Evolutionary conservation across 495 filamentous ascomycete genomes (phyloP).

Genomic region (Friedmanniomyces endolithicus): DNA sequence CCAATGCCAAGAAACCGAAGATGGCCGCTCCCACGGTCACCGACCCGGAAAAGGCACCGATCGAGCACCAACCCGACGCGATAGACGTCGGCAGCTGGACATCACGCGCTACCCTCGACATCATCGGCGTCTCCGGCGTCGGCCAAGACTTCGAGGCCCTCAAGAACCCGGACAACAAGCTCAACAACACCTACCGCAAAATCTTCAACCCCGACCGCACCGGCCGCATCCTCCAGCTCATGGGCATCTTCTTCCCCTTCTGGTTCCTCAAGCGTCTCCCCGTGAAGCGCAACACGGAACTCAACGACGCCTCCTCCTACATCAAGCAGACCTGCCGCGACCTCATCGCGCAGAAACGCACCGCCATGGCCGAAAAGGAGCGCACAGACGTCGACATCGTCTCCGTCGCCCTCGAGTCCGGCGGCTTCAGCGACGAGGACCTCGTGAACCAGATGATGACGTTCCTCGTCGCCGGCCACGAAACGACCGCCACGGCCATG

Average conservation of each 20-base stretch:
- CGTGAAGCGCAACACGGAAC: conserved; percentile 50
- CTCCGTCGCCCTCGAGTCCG: conserved; percentile 65
- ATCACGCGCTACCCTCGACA: conserved; percentile 64
- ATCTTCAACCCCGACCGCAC: conserved; percentile 39
- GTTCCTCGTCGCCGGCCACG: conserved; percentile 84
- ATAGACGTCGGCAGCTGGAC: conserved; percentile 61
- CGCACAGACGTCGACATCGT: conserved; percentile 59
- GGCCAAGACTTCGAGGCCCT: conserved; percentile 69
- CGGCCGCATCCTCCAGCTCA: conserved; percentile 35
- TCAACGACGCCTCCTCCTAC: conserved; percentile 39
- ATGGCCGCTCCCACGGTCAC: conserved; percentile 18
- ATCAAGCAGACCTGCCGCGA: conserved; percentile 53
- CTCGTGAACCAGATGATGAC: conserved; percentile 91
- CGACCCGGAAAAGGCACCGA: conserved; percentile 30
- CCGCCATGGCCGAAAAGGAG: conserved; percentile 41
- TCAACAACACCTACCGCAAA: conserved; percentile 53
- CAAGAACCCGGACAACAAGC: conserved; percentile 46
- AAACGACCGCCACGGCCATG: conserved; percentile 53
- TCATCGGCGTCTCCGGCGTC: conserved; percentile 72
- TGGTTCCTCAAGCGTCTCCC: conserved; percentile 46
- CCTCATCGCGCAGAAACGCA: conserved; percentile 57
- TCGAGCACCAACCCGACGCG: conserved; percentile 30
- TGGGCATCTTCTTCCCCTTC: conserved; percentile 37
- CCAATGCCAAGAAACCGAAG: conserved; percentile 2
- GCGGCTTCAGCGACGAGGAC: conserved; percentile 64